Base-by-base conservation (phyloP, 2,329 filamentous ascomycete species). In the Cladophialophora chaetospira region DNA sequence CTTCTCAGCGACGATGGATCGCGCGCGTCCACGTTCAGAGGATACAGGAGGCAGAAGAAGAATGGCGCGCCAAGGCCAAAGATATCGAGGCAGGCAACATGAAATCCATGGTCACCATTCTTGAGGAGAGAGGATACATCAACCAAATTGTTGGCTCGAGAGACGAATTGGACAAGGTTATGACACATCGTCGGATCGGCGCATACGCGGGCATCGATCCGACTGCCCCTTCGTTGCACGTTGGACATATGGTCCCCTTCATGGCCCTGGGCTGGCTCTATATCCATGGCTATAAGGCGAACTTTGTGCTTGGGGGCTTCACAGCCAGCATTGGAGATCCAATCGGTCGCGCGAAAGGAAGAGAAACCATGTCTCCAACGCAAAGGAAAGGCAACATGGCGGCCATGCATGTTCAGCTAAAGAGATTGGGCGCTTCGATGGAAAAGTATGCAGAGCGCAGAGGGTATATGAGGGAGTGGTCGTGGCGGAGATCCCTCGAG, bases 341-440 rank as follows among this genome's bases (percentile, higher is more conserved):
- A 5, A 76, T 73, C 2, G 77, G 75, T 3, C 70, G 77, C 50
- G 64, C 72, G 23, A 72, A 71, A 29, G 71, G 71, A 9, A 71
- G 77, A 43, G 71, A 73, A 5, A 56, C 67, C 15, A 67, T 74
- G 33, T 67, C 71, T 36, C 67, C 69, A 2, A 70, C 71, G 0
- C 64, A 72, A 8, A 72, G 77, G 33, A 77, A 75, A 62, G 71
- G 73, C 4, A 79, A 79, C 50, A 76, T 78, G 65, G 71, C 71
- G 5, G 72, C 69, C 54, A 79, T 79, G 73, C 77, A 79, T 50
- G 73, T 76, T 65, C 77, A 79, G 60, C 61, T 79, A 51, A 79
- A 78, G 66, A 84, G 79, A 65, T 72, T 97, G 42, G 96, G 91
- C 84, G 64, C 69, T 17, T 91, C 92, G 64, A 88, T 92, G 28